Percentiles rank a stretch among this genome's conserved stretches.
Conservation (phyloP, 1,139 yeast genomes). For the Barnettozyma hawaiiensis region DNA sequence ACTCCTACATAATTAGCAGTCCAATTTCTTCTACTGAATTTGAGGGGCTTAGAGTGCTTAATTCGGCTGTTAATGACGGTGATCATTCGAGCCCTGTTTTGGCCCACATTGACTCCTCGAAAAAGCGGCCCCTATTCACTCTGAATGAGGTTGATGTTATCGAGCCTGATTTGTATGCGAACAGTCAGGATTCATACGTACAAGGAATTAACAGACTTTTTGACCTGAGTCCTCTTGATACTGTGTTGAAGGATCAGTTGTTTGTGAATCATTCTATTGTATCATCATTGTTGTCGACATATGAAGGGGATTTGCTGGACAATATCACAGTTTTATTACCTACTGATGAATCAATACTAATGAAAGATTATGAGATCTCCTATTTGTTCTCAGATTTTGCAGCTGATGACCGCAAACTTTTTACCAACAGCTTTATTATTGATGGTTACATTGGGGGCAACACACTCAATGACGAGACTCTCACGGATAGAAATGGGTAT, state of each 20-base stretch:
- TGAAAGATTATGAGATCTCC: slow-evolving; percentile 40
- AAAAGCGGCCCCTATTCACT: slow-evolving; percentile 19
- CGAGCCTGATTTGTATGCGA: slow-evolving; percentile 60
- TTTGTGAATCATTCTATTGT: slow-evolving; percentile 5
- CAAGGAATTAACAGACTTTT: slow-evolving; percentile 62
- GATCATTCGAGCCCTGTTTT: slow-evolving; percentile 15
- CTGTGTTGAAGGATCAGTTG: slow-evolving; percentile 24
- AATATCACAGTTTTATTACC: slow-evolving; percentile 36
- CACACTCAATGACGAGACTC: slow-evolving; percentile 18
- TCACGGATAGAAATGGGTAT: slow-evolving; percentile 25
- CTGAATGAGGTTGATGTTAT: slow-evolving; percentile 54
- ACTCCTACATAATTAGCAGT: slow-evolving; percentile 27
- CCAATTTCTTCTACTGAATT: slow-evolving; percentile 27
- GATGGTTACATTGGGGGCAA: slow-evolving; percentile 34
- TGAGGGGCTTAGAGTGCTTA: slow-evolving; percentile 25
- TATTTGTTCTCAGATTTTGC: slow-evolving; percentile 40
- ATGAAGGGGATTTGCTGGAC: slow-evolving; percentile 1
- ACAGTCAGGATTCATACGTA: slow-evolving; percentile 63
- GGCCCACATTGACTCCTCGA: slow-evolving; percentile 10
- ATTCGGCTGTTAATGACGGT: slow-evolving; percentile 19
- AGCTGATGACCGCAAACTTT: slow-evolving; percentile 29
- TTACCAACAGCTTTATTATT: slow-evolving; percentile 35
- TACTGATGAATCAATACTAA: slow-evolving; percentile 34
- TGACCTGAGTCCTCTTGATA: not conserved
- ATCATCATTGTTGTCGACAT: not conserved